Base-by-base conservation (phyloP, 495 filamentous ascomycete species). In the Aspergillus leporis region DNA sequence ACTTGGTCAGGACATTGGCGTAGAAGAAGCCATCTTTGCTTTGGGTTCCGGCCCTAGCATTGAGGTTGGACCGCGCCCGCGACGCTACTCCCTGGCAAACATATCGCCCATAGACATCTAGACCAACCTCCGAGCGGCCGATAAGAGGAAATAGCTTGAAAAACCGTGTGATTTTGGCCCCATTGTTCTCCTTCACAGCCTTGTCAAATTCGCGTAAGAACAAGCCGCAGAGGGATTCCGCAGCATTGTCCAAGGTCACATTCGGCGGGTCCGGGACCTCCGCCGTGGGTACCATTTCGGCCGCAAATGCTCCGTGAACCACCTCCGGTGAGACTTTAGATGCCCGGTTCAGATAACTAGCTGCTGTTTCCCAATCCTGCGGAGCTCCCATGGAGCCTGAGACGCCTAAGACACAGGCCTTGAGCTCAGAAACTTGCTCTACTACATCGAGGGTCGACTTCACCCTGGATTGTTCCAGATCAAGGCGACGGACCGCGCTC, bases 61-160 rank as follows among this genome's bases (percentile, higher is more conserved):
- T 92, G 58, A 98, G 78, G 66, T 89, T 92, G 49, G 84, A 81
- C 47, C 94, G 85, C 31, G 95, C 94, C 56, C 87, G 83, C 36
- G 85, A 83, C 16, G 93, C 90, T 51, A 98, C 91, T 10, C 94
- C 93, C 70, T 93, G 87, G 66, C 94, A 98, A 38, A 98, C 92
- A 70, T 98, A 98, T 56, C 86, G 83, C 1, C 93, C 93, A 73
- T 98, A 98, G 4, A 95, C 91, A 75, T 98, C 93, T 50, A 98
- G 70, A 5, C 94, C 94, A 9, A 91, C 88, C 58, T 97, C 90
- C 2, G 88, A 88, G 65, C 91, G 86, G 23, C 91, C 94, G 68
- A 98, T 97, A 4, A 98, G 79, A 22, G 94, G 94, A 68, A 98
- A 98, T 46, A 98, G 75, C 76, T 98, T 98, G 75, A 98, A 98